Evolutionary conservation across 2,329 filamentous ascomycete species (phyloP), one percentile per base, ranked within the genome.

Genomic region (Pseudonectria foliicola): DNA sequence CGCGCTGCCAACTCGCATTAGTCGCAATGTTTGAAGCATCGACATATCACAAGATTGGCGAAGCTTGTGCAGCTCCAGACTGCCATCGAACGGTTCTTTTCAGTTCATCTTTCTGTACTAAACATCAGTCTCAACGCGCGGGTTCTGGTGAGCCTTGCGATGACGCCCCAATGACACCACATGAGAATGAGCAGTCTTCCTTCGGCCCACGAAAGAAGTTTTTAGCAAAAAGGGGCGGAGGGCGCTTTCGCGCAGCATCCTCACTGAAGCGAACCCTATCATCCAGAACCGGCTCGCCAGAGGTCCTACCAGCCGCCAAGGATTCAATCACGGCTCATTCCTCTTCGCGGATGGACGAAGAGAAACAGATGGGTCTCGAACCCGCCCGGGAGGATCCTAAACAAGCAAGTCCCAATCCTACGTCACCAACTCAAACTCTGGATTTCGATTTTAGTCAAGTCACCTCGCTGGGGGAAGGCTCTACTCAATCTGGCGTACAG

Each of bases 11-110:
- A n/a, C 7, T 23, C n/a, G 29, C 28, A 33, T 29, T 16, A 33
- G 37, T 39, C 34, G 28, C 37, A 30, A 25, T 23, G 25, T 18
- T 38, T 38, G 39, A 38, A 39, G 51, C 51, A 48, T 36, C 37
- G 34, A 24, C 29, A 25, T 33, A 40, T 30, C 33, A 38, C 21
- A 33, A 38, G 21, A 38, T 48, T 18, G 42, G 48, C 33, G 33
- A 40, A 29, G 40, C 29, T 32, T 51, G 42, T 25, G 34, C 37
- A 27, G 34, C 36, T 29, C 33, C 39, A n/a, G 29, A 30, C 11
- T 46, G 44, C 24, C 21, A 31, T n/a, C 38, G 24, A n/a, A 42
- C 27, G 10, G 26, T 50, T 13, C 31, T 40, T 13, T 29, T 40
- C 24, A 29, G 28, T 27, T 47, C 45, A 10, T 27, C 8, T 13